These are phyloP conservation scores for Aspergillaceae sp. DNA, from an alignment of 2,329 filamentous ascomycete species.

Conservation along the genomic window DNA sequence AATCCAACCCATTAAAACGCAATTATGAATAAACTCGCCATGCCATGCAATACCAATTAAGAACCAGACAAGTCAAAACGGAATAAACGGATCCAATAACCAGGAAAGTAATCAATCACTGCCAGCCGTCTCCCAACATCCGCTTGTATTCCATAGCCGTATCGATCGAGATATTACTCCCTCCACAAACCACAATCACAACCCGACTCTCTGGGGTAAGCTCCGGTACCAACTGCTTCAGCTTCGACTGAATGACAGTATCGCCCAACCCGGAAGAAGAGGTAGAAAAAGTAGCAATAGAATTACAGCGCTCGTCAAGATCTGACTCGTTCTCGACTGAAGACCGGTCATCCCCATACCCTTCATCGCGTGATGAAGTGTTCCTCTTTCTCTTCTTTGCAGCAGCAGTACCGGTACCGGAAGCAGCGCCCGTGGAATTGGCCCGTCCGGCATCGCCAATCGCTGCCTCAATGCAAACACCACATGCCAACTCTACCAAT, in stretches of 20 bases:
- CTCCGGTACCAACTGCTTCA: conserved; percentile 55
- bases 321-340: conserved; percentile 17
- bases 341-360: conserved; percentile 28
- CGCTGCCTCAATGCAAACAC: conserved; percentile 59
- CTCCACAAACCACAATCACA: conserved; percentile 79
- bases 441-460: conserved; percentile 23
- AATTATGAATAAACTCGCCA: neutral
- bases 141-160: conserved; percentile 52
- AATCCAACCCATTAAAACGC: neutral
- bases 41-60: neutral
- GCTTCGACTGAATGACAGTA: conserved; percentile 22
- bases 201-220: conserved; percentile 61
- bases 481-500: conserved; percentile 77
- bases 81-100: neutral
- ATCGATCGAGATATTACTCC: conserved; percentile 56
- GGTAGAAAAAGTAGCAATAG: neutral
- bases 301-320: neutral
- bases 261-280: neutral
- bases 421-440: neutral
- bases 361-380: conserved; percentile 18
- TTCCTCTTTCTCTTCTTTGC: conserved; percentile 23
- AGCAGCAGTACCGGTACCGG: no score
- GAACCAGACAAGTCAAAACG: neutral
- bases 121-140: conserved; percentile 34
- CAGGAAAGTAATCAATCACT: neutral